A percentile compares a stretch with the other conserved stretches of the same genome.
phyloP scores from a whole-genome alignment of 2,329 filamentous ascomycete genomes.

The Colletotrichum brevisporum region DNA sequence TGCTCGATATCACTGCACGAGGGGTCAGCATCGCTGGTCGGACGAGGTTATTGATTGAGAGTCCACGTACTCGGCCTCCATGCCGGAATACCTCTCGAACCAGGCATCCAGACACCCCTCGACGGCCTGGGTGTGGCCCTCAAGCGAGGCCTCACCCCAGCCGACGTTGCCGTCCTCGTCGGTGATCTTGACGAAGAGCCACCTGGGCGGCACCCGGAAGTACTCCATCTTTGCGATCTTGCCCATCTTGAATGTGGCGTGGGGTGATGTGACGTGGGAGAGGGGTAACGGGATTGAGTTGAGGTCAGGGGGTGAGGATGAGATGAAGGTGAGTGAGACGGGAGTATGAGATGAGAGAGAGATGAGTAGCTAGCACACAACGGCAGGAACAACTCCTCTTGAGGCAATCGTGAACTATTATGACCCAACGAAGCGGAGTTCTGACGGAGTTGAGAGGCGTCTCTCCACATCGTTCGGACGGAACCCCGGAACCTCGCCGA shows the following conservation, averaged over 20 bases:
- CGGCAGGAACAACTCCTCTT: background rate
- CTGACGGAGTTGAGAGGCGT: constrained; percentile 17
- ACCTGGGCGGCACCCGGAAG: constrained; percentile 81
- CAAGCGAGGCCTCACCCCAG: constrained; percentile 82
- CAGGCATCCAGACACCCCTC: constrained; percentile 81
- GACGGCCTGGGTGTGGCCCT: constrained; percentile 81
- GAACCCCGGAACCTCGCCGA: constrained; percentile 33
- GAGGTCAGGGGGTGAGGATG: background rate
- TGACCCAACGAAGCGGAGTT: constrained; percentile 22
- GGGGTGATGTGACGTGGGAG: background rate
- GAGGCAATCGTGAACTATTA: constrained; percentile 36
- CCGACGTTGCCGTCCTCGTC: constrained; percentile 75
- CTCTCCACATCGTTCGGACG: constrained; percentile 18
- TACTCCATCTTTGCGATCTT: constrained; percentile 79
- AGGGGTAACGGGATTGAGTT: background rate
- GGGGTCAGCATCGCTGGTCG: background rate
- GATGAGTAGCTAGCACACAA: background rate
- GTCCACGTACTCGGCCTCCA: constrained; percentile 75
- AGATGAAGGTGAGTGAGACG: background rate
- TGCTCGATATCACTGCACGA: constrained; percentile 78
- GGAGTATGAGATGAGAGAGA: background rate
- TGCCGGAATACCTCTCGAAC: constrained; percentile 72
- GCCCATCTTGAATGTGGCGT: constrained; percentile 59
- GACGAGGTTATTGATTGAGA: accelerated
- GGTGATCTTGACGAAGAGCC: constrained; percentile 84